Conservation (phyloP, 2,329 filamentous ascomycete species). For the Xylariomycetidae sp. region DNA sequence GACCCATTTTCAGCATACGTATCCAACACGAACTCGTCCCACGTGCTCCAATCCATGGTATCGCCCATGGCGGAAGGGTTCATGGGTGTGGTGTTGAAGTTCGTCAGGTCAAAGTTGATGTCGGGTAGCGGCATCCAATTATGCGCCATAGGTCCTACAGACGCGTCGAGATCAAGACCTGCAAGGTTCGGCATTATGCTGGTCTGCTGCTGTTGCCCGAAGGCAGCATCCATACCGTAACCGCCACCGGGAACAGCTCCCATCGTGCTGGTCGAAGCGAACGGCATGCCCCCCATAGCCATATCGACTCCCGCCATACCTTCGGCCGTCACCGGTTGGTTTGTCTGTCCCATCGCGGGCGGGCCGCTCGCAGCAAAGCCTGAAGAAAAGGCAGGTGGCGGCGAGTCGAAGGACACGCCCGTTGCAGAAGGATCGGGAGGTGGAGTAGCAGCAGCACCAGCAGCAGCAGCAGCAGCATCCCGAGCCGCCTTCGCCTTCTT, state of each 20-base stretch:
- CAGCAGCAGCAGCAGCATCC: conserved; percentile 19
- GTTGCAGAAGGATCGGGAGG: too few relatives aligned
- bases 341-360: too few relatives aligned
- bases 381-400: too few relatives aligned
- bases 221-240: background rate
- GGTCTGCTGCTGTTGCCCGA: background rate
- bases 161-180: background rate
- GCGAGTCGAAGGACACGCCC: too few relatives aligned
- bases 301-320: background rate
- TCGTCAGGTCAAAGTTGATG: conserved; percentile 19
- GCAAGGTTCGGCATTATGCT: background rate
- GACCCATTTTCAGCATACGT: conserved; percentile 27
- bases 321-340: too few relatives aligned
- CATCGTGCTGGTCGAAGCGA: background rate
- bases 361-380: too few relatives aligned
- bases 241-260: background rate
- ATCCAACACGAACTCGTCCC: conserved; percentile 40
- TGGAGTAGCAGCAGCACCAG: too few relatives aligned
- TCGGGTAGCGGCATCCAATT: conserved; percentile 21
- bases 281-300: background rate
- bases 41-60: conserved; percentile 31
- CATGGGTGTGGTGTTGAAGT: conserved; percentile 6
- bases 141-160: conserved; percentile 7
- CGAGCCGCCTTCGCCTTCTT: conserved; percentile 40
- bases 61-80: conserved; percentile 3